These are phyloP conservation scores for Bothriochloa decipiens DNA, from an alignment of 176 grass and related monocot species.

Conservation along the genomic window DNA sequence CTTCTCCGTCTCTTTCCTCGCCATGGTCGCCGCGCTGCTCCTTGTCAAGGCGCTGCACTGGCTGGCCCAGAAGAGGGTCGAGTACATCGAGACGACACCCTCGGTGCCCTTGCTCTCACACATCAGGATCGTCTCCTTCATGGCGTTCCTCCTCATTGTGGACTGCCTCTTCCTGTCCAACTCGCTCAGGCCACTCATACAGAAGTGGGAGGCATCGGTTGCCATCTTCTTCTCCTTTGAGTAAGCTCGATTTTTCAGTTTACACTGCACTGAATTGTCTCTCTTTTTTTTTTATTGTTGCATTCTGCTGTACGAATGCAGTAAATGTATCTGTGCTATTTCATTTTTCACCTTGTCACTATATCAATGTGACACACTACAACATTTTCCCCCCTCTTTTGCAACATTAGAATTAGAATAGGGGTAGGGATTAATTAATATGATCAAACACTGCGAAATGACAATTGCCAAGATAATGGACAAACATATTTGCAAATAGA, in stretches of 20 bases:
- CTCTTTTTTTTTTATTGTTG: neutral
- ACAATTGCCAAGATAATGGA: neutral
- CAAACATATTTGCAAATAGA: neutral
- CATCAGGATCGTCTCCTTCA: constrained; percentile 81
- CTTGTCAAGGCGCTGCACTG: constrained; percentile 85
- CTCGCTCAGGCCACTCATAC: constrained; percentile 63
- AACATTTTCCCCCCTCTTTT: neutral
- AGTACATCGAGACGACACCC: constrained; percentile 92
- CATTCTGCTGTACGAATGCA: neutral
- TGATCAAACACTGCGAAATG: neutral
- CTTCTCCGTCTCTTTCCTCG: constrained; percentile 86
- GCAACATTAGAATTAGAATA: neutral
- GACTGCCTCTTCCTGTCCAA: constrained; percentile 82
- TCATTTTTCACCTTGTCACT: neutral
- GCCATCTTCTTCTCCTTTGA: constrained; percentile 97
- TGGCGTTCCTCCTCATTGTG: constrained; percentile 69
- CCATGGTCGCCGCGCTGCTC: constrained; percentile 80
- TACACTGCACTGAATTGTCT: neutral
- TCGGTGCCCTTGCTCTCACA: constrained; percentile 82
- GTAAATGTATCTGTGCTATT: neutral
- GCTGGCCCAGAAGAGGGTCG: constrained; percentile 87
- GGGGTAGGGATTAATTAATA: neutral
- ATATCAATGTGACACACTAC: neutral
- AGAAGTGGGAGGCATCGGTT: constrained; percentile 71
- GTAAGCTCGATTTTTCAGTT: constrained; percentile 54